These are phyloP conservation scores for Umbelopsis ramanniana DNA, from an alignment of 192 early-diverging fungal genomes.

Conservation along the genomic window DNA sequence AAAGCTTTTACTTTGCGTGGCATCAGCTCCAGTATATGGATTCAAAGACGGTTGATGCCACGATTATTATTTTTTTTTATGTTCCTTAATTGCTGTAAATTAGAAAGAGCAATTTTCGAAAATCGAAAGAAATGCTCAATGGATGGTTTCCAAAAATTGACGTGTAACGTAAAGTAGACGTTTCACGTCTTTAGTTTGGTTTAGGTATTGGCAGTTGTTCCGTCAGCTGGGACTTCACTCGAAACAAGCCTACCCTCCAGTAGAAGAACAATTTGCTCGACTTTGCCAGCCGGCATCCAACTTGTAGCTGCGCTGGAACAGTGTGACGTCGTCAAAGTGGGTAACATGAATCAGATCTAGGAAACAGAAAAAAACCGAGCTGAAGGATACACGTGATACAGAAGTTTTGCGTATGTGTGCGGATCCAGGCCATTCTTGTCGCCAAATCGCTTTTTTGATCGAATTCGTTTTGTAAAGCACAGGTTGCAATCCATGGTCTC, in stretches of 20 bases:
- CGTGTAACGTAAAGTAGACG: slow-evolving; percentile 18
- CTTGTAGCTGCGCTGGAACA: neutral
- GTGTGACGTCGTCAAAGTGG: neutral
- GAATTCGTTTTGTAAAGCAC: slow-evolving; percentile 3
- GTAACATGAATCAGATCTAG: neutral
- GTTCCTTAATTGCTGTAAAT: neutral
- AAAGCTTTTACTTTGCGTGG: no score
- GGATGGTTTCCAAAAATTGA: slow-evolving; percentile 38
- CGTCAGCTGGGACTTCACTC: slow-evolving; percentile 34
- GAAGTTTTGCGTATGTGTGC: neutral
- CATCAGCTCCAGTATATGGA: no score
- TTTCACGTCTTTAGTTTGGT: slow-evolving; percentile 22
- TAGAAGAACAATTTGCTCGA: slow-evolving; percentile 27
- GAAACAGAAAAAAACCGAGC: neutral
- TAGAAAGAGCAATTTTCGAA: neutral
- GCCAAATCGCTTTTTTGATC: neutral
- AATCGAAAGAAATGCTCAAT: slow-evolving; percentile 2
- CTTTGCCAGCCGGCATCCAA: neutral
- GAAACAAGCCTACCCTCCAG: slow-evolving; percentile 29
- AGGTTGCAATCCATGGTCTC: slow-evolving; percentile 31
- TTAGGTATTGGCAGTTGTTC: slow-evolving; percentile 30
- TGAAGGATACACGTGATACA: neutral
- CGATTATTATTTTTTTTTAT: neutral
- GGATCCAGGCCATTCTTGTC: neutral
- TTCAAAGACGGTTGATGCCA: no score